Evolutionary conservation across 768 basidiomycete species (phyloP), one percentile per base, ranked within the genome.

Genomic region (Rhodocollybia butyracea): DNA sequence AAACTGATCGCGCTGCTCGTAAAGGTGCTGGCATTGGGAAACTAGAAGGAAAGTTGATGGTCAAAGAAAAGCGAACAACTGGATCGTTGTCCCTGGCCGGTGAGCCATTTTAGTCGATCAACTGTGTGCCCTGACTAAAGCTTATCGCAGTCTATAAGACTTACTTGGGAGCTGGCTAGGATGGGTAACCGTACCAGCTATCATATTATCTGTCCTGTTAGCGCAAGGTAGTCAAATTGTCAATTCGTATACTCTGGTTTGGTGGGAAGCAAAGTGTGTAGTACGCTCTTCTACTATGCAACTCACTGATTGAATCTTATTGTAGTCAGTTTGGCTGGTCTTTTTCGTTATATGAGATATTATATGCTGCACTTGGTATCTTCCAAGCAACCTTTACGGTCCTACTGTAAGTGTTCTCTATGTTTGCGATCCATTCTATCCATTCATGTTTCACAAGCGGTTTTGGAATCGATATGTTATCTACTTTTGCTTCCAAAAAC

Each of bases 221-320:
- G 85, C 86, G 83, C 86, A 86, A 71, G 78, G 70, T 30, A 79
- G 77, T 54, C 78, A 80, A 62, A 77, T 87, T 51, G 65, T 85
- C 61, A 86, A 82, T 60, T 78, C 81, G 51, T 87, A 88, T 57
- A 84, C 83, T 43, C 70, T 90, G 13, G 82, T 88, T 15, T 89
- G 83, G 81, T 87, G 88, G 88, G 79, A 88, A 64, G 74, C 71
- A 41, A 77, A 85, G 82, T 83, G 46, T 54, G 77, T 69, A 8
- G 39, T 19, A 0, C 15, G 27, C 53, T 34, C 30, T 30, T n/a
- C n/a, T n/a, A n/a, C n/a, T n/a, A n/a, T n/a, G n/a, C n/a, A n/a
- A n/a, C n/a, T n/a, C n/a, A n/a, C n/a, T n/a, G n/a, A n/a, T n/a
- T n/a, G n/a, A n/a, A n/a, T n/a, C n/a, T n/a, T n/a, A n/a, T n/a